phyloP scores from a whole-genome alignment of 495 filamentous ascomycete species.

The Penicillium desertorum region DNA sequence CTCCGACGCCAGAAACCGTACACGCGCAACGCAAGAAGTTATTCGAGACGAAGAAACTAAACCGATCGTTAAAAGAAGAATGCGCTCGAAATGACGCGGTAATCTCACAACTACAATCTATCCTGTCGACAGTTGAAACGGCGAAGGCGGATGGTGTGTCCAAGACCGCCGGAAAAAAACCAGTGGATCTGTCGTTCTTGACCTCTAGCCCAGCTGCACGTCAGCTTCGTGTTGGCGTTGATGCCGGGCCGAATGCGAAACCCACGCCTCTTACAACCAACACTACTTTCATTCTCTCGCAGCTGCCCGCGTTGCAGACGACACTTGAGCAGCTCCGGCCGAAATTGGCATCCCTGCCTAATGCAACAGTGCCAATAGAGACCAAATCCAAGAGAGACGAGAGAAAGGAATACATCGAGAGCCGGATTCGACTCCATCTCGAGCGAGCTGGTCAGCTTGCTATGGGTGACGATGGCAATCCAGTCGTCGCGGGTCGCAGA shows the following conservation, averaged over 20 bases:
- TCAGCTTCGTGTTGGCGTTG: constrained; percentile 46
- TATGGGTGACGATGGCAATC: constrained; percentile 38
- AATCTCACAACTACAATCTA: constrained; percentile 60
- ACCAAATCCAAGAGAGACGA: constrained; percentile 50
- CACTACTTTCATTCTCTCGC: constrained; percentile 74
- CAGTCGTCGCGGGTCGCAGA: constrained; percentile 42
- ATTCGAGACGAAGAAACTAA: constrained; percentile 77
- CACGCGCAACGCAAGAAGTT: constrained; percentile 71
- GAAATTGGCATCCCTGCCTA: constrained; percentile 54
- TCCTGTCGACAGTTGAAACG: constrained; percentile 44
- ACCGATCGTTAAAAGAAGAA: constrained; percentile 71
- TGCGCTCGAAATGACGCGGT: constrained; percentile 71
- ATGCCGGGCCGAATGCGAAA: constrained; percentile 35
- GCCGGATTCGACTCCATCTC: constrained; percentile 53
- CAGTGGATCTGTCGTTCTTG: constrained; percentile 54
- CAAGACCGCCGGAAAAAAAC: constrained; percentile 16
- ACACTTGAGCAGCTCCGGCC: constrained; percentile 63
- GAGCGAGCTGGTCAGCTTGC: constrained; percentile 47
- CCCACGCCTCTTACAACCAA: constrained; percentile 64
- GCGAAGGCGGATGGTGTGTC: constrained; percentile 27
- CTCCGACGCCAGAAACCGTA: constrained; percentile 63
- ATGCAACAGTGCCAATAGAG: constrained; percentile 32
- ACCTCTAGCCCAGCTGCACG: constrained; percentile 46
- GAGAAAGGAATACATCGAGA: constrained; percentile 74
- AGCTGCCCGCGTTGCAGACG: constrained; percentile 73